Conservation (phyloP, 257 asterid genomes). For the Gentiana dahurica region DNA sequence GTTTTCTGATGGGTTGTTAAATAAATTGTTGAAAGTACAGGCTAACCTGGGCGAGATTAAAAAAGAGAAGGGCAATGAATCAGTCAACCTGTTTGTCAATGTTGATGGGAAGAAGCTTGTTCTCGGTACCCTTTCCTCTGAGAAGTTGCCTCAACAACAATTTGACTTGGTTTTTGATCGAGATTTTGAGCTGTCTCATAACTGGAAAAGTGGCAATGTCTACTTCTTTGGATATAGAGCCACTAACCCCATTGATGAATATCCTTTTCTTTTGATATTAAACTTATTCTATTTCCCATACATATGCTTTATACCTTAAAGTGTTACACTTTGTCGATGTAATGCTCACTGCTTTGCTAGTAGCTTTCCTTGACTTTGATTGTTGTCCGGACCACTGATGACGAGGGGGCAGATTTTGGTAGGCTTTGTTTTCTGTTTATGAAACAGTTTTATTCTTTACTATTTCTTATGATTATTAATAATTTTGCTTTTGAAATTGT, state of each 20-base stretch:
- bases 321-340: background rate
- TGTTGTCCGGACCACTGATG: slow-evolving; percentile 21
- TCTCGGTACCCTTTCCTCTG: slow-evolving; percentile 59
- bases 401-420: slow-evolving; percentile 32
- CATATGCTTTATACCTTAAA: background rate
- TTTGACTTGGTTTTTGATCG: slow-evolving; percentile 53
- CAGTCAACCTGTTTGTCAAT: slow-evolving; percentile 35
- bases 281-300: background rate
- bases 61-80: slow-evolving; percentile 39
- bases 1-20: background rate
- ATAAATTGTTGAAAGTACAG: slow-evolving; percentile 17
- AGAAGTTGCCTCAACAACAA: slow-evolving; percentile 69
- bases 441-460: background rate
- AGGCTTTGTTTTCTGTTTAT: slow-evolving; percentile 7
- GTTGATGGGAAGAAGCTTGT: slow-evolving; percentile 60
- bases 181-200: slow-evolving; percentile 59
- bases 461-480: background rate
- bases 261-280: slow-evolving; percentile 32
- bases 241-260: slow-evolving; percentile 38
- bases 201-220: slow-evolving; percentile 69
- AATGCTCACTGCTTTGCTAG: background rate
- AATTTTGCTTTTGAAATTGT: background rate
- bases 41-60: slow-evolving; percentile 61
- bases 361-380: slow-evolving; percentile 39
- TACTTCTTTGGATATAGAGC: slow-evolving; percentile 65